phyloP scores from a whole-genome alignment of 805 yeast genomes.

The Ogataea henricii region DNA sequence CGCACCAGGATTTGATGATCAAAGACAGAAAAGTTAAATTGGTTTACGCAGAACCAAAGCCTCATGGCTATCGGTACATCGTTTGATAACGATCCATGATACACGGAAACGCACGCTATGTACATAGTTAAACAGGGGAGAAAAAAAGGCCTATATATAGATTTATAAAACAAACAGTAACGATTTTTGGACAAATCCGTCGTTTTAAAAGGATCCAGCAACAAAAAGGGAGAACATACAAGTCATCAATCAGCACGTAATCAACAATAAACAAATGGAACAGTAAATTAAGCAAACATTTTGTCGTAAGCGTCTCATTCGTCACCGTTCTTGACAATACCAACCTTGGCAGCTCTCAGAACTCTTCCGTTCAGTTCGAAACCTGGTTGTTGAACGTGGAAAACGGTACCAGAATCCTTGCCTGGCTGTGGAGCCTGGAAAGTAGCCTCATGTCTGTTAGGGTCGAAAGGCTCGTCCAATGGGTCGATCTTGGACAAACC shows the following conservation, averaged over 20 bases:
- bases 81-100: slow-evolving; percentile 20
- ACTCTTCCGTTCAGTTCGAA: slow-evolving; percentile 85
- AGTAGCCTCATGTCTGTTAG: slow-evolving; percentile 90
- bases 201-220: neutral
- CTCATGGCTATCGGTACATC: slow-evolving; percentile 27
- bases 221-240: neutral
- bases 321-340: slow-evolving; percentile 70
- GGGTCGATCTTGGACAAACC: slow-evolving; percentile 85
- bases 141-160: slow-evolving; percentile 9
- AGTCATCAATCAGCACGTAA: slow-evolving; percentile 1
- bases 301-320: slow-evolving; percentile 18
- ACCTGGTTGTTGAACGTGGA: slow-evolving; percentile 91
- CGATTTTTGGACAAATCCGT: too few species aligned
- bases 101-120: slow-evolving; percentile 10
- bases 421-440: slow-evolving; percentile 85
- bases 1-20: slow-evolving; percentile 43
- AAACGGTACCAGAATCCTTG: slow-evolving; percentile 89
- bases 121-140: slow-evolving; percentile 10
- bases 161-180: neutral
- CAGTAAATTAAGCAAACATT: neutral
- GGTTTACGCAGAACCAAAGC: slow-evolving; percentile 28
- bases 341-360: slow-evolving; percentile 94
- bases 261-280: too few species aligned
- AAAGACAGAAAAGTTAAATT: slow-evolving; percentile 46
- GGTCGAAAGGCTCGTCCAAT: slow-evolving; percentile 82